Conservation (phyloP, 2,329 filamentous ascomycete species). For the Trichoderma oligosporum region DNA sequence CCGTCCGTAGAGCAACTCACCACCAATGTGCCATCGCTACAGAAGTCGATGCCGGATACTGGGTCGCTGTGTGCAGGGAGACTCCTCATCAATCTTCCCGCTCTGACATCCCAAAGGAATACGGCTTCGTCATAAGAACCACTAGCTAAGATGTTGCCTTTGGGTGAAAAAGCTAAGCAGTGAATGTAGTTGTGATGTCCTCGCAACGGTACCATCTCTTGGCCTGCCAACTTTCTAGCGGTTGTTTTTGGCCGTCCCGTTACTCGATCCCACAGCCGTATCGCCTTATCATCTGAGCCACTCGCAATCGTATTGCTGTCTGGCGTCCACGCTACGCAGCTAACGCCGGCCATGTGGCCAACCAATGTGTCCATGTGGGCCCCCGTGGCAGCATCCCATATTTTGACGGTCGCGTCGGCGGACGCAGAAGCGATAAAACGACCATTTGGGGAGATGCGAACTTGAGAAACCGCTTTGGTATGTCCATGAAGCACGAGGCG, state of each 20-base stretch:
- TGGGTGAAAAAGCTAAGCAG: slow-evolving; percentile 90
- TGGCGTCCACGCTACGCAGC: slow-evolving; percentile 89
- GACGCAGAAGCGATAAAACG: slow-evolving; percentile 86
- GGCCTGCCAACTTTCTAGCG: slow-evolving; percentile 37
- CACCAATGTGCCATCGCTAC: slow-evolving; percentile 85
- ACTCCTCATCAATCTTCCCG: slow-evolving; percentile 81
- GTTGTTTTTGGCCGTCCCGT: slow-evolving; percentile 53
- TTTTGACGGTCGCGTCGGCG: slow-evolving; percentile 84
- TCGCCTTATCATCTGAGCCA: slow-evolving; percentile 93
- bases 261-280: slow-evolving; percentile 81
- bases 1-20: slow-evolving; percentile 91
- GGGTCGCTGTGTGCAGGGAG: slow-evolving; percentile 94
- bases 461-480: slow-evolving; percentile 72
- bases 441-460: slow-evolving; percentile 88
- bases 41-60: slow-evolving; percentile 89
- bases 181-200: slow-evolving; percentile 98
- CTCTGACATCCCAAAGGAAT: slow-evolving; percentile 92
- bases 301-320: slow-evolving; percentile 84
- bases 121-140: slow-evolving; percentile 97
- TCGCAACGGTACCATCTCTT: slow-evolving; percentile 57
- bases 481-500: slow-evolving; percentile 74
- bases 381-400: slow-evolving; percentile 80
- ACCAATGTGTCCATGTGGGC: slow-evolving; percentile 82
- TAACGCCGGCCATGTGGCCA: slow-evolving; percentile 89
- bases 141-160: slow-evolving; percentile 93